phyloP scores from a whole-genome alignment of 768 basidiomycete genomes.

The Udeniomyces megalosporus region DNA sequence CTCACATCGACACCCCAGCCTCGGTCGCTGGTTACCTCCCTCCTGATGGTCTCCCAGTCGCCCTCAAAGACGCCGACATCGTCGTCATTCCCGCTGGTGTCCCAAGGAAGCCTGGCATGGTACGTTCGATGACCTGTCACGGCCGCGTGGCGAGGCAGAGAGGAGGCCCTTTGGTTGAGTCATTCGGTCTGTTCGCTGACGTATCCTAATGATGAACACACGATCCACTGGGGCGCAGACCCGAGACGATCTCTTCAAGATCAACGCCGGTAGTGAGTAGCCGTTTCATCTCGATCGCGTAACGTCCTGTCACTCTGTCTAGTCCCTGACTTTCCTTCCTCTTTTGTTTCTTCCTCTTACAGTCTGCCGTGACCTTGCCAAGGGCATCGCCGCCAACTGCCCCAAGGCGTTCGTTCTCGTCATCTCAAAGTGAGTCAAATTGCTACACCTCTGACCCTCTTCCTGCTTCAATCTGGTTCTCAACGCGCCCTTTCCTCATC shows the following conservation, averaged over 20 bases:
- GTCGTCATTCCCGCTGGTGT: conserved; percentile 98
- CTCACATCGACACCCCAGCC: conserved; percentile 76
- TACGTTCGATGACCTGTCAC: conserved; percentile 6
- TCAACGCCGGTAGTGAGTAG: conserved; percentile 10
- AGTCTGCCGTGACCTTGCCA: conserved; percentile 89
- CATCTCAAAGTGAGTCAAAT: conserved; percentile 62
- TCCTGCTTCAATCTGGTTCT: no score
- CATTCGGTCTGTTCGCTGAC: no score
- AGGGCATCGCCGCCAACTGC: conserved; percentile 65
- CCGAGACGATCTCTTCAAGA: conserved; percentile 31
- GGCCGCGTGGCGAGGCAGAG: no score
- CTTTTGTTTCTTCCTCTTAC: conserved; percentile 29
- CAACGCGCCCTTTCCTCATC: no score
- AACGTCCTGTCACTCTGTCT: no score
- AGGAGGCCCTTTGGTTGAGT: no score
- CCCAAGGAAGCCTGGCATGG: conserved; percentile 66
- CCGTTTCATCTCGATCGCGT: no score
- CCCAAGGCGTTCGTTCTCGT: conserved; percentile 87
- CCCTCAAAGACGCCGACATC: conserved; percentile 76
- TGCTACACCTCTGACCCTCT: no score
- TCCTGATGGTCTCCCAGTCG: conserved; percentile 54
- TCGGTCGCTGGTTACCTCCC: conserved; percentile 41
- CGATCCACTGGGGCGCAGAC: conserved; percentile 6
- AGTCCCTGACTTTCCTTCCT: no score
- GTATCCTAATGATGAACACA: no score